Conservation (phyloP, 768 basidiomycete species). For the Auricularia heimuer region DNA sequence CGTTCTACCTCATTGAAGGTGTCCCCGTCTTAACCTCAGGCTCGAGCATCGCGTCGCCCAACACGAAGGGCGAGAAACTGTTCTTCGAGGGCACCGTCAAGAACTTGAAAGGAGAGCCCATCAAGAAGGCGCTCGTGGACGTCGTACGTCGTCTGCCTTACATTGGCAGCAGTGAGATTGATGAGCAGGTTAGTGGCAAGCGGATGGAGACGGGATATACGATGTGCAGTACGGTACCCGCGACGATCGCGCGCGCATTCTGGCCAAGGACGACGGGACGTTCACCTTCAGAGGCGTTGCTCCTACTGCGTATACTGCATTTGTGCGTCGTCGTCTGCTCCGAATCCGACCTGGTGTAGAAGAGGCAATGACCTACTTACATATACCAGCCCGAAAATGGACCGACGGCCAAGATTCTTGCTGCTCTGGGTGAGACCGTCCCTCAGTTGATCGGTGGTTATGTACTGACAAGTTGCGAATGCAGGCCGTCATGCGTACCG, state of each 20-base stretch:
- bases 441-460: not conserved
- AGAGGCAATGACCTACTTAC: not conserved
- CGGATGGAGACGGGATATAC: conserved; percentile 30
- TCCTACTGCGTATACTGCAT: not conserved
- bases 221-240: conserved; percentile 22
- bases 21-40: conserved; percentile 22
- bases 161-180: not conserved
- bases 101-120: conserved; percentile 24
- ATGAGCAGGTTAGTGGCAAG: conserved; percentile 25
- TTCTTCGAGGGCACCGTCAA: conserved; percentile 26
- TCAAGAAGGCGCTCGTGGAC: conserved; percentile 24
- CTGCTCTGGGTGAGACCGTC: not conserved
- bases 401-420: not conserved
- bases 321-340: too few relatives aligned
- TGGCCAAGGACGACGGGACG: conserved; percentile 14
- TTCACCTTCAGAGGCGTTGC: not conserved
- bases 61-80: conserved; percentile 24
- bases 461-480: not conserved
- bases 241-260: conserved; percentile 22
- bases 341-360: not conserved
- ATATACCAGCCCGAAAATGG: not conserved
- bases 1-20: conserved; percentile 23
- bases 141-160: conserved; percentile 16
- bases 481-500: not conserved
- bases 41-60: conserved; percentile 15